Evolutionary conservation across 306 rosid species (phyloP), one percentile per base, ranked within the genome.

Genomic region (Carpinus viminea): DNA sequence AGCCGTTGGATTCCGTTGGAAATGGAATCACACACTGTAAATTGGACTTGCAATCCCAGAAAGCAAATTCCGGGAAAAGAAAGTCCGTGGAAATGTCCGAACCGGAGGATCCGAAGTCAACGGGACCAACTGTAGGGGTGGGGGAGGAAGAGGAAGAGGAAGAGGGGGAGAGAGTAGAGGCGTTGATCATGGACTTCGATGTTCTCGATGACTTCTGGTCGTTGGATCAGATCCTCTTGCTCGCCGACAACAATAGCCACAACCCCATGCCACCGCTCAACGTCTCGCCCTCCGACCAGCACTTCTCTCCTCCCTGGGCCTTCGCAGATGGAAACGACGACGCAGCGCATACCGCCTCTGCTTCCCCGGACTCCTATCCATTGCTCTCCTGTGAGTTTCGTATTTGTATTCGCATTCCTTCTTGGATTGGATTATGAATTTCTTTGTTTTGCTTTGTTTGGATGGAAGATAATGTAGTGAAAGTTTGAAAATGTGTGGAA

Each of bases 121-220:
- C 76, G 81, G 48, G 78, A 8, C 56, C 43, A 50, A 75, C 47
- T 2, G 81, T 74, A 46, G 68, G 18, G 21, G 26, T 20, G 64
- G 31, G 4, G 15, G 64, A 57, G 26, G 7, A 24, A 4, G 65
- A 24, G 36, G 38, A 59, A 11, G 31, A 38, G 51, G 24, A 38
- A 3, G 13, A 68, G 12, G 24, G 11, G 28, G 28, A 15, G 15
- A 18, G 15, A 34, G 7, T 3, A 28, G 1, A 4, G 2, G 3
- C 2, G 26, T 28, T 61, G n/a, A 4, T 82, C 57, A 91, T 95
- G 98, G 98, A 95, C 74, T 90, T 90, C 74, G 98, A 95, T 83
- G 97, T 92, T 80, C 81, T 93, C 64, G 97, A 92, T 73, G 96
- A 87, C 54, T 77, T 90, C 13, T 95, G 98, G 98, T 90, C 96